Evolutionary conservation across 768 basidiomycete genomes (phyloP).

Genomic region (Phaeolepiota aurea): DNA sequence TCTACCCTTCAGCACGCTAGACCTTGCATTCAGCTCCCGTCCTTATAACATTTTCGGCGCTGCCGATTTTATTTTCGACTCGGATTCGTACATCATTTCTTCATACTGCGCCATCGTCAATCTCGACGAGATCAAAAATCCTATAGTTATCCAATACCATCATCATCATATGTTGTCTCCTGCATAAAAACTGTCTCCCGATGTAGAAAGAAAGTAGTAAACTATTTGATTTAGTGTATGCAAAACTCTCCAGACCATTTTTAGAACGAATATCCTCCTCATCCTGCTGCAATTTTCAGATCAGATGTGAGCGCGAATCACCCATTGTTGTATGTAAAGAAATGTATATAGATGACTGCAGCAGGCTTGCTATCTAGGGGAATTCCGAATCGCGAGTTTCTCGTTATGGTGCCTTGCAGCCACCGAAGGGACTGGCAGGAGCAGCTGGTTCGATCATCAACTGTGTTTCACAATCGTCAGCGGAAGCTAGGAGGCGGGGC

Average conservation of each 20-base stretch:
- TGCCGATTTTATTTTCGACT: neutral
- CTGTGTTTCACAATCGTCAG: slow-evolving; percentile 19
- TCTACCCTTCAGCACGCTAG: neutral
- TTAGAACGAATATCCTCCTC: neutral
- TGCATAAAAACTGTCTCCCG: neutral
- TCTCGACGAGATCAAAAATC: neutral
- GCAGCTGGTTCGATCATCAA: slow-evolving; percentile 51
- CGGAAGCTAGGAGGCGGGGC: neutral
- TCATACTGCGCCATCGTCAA: neutral
- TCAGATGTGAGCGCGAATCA: too few species aligned
- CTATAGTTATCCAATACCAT: neutral
- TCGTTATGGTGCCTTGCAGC: slow-evolving; percentile 13
- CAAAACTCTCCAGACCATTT: neutral
- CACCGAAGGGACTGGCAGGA: slow-evolving; percentile 26
- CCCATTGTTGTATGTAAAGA: too few species aligned
- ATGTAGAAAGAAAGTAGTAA: neutral
- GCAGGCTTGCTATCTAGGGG: neutral
- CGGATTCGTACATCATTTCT: neutral
- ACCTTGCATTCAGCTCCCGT: neutral
- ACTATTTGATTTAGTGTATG: neutral
- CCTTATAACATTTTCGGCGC: neutral
- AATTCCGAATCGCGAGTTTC: neutral
- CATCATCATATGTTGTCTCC: neutral
- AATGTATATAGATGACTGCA: too few species aligned
- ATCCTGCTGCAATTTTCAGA: too few species aligned